phyloP scores from a whole-genome alignment of 2,329 filamentous ascomycete species.

The Fusarium redolens region DNA sequence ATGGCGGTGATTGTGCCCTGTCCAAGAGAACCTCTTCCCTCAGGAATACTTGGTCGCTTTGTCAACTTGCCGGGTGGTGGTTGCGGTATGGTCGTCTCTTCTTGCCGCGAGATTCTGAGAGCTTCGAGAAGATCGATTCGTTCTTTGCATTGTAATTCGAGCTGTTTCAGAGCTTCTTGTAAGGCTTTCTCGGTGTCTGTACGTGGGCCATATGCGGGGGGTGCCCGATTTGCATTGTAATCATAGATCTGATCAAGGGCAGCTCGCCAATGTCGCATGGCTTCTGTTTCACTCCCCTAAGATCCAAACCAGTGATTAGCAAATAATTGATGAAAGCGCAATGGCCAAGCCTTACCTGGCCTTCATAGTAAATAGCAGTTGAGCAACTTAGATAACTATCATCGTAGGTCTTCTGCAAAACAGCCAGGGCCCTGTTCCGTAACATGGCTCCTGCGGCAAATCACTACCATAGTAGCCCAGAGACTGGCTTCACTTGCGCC shows the following conservation, averaged over 20 bases:
- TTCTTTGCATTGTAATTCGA: conserved; percentile 94
- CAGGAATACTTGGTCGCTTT: conserved; percentile 36
- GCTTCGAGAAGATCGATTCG: conserved; percentile 89
- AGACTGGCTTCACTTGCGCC: conserved; percentile 32
- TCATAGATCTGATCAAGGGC: conserved; percentile 91
- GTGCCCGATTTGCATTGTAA: conserved; percentile 80
- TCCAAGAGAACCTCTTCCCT: conserved; percentile 74
- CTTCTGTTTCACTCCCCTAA: conserved; percentile 91
- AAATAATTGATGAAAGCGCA: background rate
- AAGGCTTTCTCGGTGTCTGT: conserved; percentile 87
- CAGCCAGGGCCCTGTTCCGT: conserved; percentile 69
- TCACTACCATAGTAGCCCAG: conserved; percentile 46
- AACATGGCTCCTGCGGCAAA: conserved; percentile 58
- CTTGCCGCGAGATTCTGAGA: conserved; percentile 73
- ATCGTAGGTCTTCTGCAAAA: conserved; percentile 97
- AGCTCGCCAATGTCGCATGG: conserved; percentile 87
- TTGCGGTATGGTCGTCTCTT: conserved; percentile 33
- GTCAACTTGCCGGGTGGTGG: conserved; percentile 36
- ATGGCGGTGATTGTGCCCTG: conserved; percentile 84
- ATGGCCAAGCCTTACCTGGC: conserved; percentile 70
- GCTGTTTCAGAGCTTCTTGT: conserved; percentile 80
- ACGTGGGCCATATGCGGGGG: conserved; percentile 75
- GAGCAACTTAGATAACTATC: conserved; percentile 95
- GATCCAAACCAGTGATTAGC: conserved; percentile 13
- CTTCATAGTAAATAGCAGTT: conserved; percentile 95